phyloP scores from a whole-genome alignment of 169 alveolate species.

The Amoebophrya sp. region DNA sequence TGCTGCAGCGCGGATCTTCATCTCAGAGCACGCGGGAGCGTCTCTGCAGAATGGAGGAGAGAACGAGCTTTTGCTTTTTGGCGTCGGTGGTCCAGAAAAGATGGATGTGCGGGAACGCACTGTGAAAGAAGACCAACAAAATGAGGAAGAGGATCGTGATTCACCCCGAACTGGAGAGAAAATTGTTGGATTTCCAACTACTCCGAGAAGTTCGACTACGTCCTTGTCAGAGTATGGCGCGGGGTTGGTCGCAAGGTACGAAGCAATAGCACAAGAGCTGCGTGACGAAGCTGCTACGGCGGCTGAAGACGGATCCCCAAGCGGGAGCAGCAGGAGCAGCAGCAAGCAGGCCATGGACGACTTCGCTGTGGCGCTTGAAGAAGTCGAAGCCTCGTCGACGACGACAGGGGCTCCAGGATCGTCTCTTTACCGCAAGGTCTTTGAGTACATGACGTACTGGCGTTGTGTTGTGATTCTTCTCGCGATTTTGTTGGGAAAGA shows the following conservation, averaged over 20 bases:
- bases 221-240: too few relatives aligned
- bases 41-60: too few relatives aligned
- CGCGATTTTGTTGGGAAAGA: not conserved
- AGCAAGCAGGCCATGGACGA: not conserved
- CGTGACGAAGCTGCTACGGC: not conserved
- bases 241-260: not conserved
- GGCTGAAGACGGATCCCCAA: not conserved
- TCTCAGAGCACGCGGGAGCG: not conserved
- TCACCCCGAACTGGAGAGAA: too few relatives aligned
- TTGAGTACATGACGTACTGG: not conserved
- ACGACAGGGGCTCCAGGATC: not conserved
- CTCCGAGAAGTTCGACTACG: too few relatives aligned
- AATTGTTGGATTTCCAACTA: too few relatives aligned
- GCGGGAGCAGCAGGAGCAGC: too few relatives aligned
- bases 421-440: not conserved
- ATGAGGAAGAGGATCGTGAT: too few relatives aligned
- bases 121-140: too few relatives aligned
- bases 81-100: too few relatives aligned
- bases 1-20: not conserved
- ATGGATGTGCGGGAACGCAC: too few relatives aligned
- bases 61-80: too few relatives aligned
- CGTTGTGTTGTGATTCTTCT: not conserved
- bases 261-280: not conserved
- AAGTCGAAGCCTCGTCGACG: not conserved
- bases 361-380: not conserved